These are phyloP conservation scores for Colletotrichum kahawae DNA, from an alignment of 2,329 filamentous ascomycete species.

Conservation along the genomic window DNA sequence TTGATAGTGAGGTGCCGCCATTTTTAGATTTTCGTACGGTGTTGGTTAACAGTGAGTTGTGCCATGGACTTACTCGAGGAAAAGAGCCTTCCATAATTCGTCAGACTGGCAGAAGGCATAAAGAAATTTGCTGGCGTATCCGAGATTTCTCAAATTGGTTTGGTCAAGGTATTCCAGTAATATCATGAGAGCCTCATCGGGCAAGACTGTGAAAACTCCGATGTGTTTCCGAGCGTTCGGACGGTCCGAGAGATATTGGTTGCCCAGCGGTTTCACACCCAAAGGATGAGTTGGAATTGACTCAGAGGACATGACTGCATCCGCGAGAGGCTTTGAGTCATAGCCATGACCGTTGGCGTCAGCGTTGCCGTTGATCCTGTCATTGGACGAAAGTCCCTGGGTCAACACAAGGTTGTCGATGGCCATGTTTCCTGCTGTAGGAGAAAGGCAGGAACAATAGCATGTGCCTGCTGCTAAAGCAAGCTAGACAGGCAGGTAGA, in stretches of 20 bases:
- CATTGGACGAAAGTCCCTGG: constrained; percentile 1
- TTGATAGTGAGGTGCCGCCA: neutral
- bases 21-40: neutral
- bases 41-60: neutral
- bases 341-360: constrained; percentile 2
- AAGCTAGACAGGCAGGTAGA: neutral
- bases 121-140: constrained; percentile 81
- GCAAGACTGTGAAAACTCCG: constrained; percentile 70
- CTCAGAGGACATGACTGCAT: constrained; percentile 25
- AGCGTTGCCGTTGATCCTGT: neutral
- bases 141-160: constrained; percentile 65
- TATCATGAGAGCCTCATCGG: constrained; percentile 81
- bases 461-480: constrained; percentile 12
- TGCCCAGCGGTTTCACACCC: constrained; percentile 85
- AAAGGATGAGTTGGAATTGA: constrained; percentile 81
- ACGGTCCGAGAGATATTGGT: constrained; percentile 71
- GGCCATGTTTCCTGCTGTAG: neutral
- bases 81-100: constrained; percentile 87
- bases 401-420: neutral
- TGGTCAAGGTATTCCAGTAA: constrained; percentile 78
- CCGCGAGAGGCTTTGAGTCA: constrained; percentile 16
- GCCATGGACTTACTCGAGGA: constrained; percentile 76
- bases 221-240: constrained; percentile 70
- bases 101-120: constrained; percentile 86
- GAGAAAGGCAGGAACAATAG: neutral